A percentile compares a stretch with the other conserved stretches of the same genome.
These are phyloP conservation scores for Penicillium riverlandense DNA, from an alignment of 495 filamentous ascomycete genomes.

Conservation along the genomic window DNA sequence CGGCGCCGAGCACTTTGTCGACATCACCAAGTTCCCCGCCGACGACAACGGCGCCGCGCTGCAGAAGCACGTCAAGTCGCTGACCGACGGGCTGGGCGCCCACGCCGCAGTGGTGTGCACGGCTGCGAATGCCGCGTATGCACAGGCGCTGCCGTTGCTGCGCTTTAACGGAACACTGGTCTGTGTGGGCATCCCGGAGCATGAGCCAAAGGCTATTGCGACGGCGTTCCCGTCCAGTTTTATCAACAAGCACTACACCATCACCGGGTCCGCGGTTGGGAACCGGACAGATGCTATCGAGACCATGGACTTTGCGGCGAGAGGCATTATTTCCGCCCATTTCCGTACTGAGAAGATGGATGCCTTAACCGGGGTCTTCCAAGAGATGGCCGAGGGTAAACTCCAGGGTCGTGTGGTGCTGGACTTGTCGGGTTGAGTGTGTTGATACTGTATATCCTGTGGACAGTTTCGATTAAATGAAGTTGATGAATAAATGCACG, in stretches of 20 bases:
- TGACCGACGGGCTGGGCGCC: slow-evolving; percentile 58
- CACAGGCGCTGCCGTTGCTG: slow-evolving; percentile 49
- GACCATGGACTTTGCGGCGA: slow-evolving; percentile 53
- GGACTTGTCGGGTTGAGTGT: slow-evolving; percentile 34
- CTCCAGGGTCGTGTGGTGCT: slow-evolving; percentile 54
- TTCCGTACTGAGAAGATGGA: slow-evolving; percentile 54
- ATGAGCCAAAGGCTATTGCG: slow-evolving; percentile 49
- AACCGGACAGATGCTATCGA: slow-evolving; percentile 61
- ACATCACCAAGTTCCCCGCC: slow-evolving; percentile 47
- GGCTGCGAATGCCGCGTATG: slow-evolving; percentile 60
- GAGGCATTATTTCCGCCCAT: slow-evolving; percentile 56
- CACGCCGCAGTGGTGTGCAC: slow-evolving; percentile 59
- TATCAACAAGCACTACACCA: slow-evolving; percentile 44
- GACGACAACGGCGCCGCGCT: slow-evolving; percentile 41
- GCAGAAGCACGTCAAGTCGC: slow-evolving; percentile 46
- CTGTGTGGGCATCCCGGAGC: slow-evolving; percentile 63
- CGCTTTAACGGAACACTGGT: slow-evolving; percentile 57
- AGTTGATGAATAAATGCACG: too few species aligned
- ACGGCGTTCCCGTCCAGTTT: slow-evolving; percentile 45
- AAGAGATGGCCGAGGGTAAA: slow-evolving; percentile 51
- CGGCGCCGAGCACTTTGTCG: slow-evolving; percentile 65
- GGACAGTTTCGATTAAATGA: too few species aligned
- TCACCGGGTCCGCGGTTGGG: slow-evolving; percentile 59
- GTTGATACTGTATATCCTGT: not conserved
- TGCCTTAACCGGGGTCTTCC: slow-evolving; percentile 51